Evolutionary conservation across 768 basidiomycete species (phyloP), one percentile per base, ranked within the genome.

Genomic region (Cyclocybe aegerita): DNA sequence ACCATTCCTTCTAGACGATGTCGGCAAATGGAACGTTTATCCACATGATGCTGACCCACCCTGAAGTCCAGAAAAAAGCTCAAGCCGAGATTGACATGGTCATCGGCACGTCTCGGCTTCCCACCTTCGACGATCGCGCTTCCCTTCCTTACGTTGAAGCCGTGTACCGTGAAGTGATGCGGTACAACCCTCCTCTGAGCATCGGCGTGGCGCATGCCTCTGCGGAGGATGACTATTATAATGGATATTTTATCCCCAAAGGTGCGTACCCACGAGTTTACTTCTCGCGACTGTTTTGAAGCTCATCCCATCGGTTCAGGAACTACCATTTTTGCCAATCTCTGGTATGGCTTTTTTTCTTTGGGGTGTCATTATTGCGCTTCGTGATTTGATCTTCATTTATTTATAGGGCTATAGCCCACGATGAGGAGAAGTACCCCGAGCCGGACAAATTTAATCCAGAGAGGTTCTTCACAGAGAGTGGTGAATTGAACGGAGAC

Each of bases 381-480:
- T 23, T 23, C 1, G 23, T 23, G 23, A 23, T 23, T 1, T 23
- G 23, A 23, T 23, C 1, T 23, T 23, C 23, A 23, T 1, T 2
- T 3, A 23, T 1, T 3, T 0, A 23, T 23, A 58, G 56, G 55
- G 54, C 59, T 0, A 56, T 63, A 47, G 50, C 54, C 10, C 65
- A 58, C 36, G 57, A 66, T 36, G 53, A 55, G 31, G 40, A 52
- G 1, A 14, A 51, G 30, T 66, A 59, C 35, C 53, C 55, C 9
- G 53, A 65, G 8, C 64, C 64, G 2, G 30, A 54, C 2, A 33
- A 34, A 9, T 66, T 66, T 48, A 57, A 56, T 0, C 64, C 64
- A 5, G 59, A 64, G 12, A 53, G 64, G 3, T 64, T 62, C 51
- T 39, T 60, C 17, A 39, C 46, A 7, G 4, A 36, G 10, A 46